Percentiles rank a stretch among this genome's conserved stretches.
phyloP scores from a whole-genome alignment of 306 rosid genomes.

The Vicia faba region DNA sequence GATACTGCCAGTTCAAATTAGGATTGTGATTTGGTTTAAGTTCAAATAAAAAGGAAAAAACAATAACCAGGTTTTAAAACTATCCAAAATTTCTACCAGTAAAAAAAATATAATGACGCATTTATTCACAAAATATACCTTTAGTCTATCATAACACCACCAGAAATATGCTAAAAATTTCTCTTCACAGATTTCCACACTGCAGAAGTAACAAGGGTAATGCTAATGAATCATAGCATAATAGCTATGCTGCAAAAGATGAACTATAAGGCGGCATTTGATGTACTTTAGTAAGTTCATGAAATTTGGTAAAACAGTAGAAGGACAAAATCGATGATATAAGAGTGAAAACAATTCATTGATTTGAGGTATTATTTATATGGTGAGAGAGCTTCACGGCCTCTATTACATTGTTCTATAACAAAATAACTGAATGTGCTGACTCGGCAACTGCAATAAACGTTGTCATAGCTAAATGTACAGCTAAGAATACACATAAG shows the following conservation, averaged over 20 bases:
- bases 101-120: conserved; percentile 21
- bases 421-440: background rate
- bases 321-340: conserved; percentile 21
- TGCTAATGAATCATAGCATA: conserved; percentile 39
- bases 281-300: conserved; percentile 20
- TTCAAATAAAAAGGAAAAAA: conserved; percentile 24
- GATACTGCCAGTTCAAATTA: conserved; percentile 16
- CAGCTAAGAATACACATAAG: background rate
- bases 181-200: conserved; percentile 71
- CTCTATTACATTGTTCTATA: background rate
- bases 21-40: background rate
- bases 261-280: conserved; percentile 19
- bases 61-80: conserved; percentile 5
- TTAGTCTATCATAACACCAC: conserved; percentile 89
- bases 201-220: conserved; percentile 50
- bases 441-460: background rate
- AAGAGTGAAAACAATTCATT: conserved; percentile 5
- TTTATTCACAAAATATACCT: conserved; percentile 48
- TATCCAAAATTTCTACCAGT: background rate
- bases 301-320: conserved; percentile 11
- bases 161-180: conserved; percentile 90
- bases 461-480: background rate
- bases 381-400: background rate
- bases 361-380: conserved; percentile 5
- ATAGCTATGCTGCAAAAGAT: conserved; percentile 32